These are phyloP conservation scores for Geotrichum macrosporum DNA, from an alignment of 1,139 yeast genomes.

Conservation along the genomic window DNA sequence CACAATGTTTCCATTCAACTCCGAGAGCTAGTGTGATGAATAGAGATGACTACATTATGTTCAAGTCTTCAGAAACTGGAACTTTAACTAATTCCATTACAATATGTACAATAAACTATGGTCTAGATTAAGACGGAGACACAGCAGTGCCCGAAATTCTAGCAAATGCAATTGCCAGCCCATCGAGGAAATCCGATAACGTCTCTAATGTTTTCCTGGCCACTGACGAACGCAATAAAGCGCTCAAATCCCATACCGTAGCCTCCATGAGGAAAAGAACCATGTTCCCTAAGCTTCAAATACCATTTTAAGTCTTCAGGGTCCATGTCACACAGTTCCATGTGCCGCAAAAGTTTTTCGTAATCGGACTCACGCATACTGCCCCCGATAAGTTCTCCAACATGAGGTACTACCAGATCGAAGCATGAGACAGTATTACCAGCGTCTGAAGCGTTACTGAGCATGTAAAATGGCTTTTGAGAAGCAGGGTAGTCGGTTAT, in stretches of 20 bases:
- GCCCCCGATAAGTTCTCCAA: conserved; percentile 97
- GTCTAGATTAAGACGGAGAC: not conserved
- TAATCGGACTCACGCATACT: conserved; percentile 78
- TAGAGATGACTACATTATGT: too few relatives aligned
- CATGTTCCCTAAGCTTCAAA: conserved; percentile 63
- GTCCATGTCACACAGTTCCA: conserved; percentile 43
- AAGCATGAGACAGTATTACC: conserved; percentile 77
- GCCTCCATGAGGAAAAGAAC: conserved; percentile 92
- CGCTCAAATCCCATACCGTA: conserved; percentile 95
- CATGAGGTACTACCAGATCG: conserved; percentile 80
- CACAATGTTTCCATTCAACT: too few relatives aligned
- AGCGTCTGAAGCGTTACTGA: conserved; percentile 39
- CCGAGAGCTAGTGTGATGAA: too few relatives aligned
- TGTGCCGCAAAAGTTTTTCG: conserved; percentile 46
- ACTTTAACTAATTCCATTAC: too few relatives aligned
- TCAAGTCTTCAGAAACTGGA: too few relatives aligned
- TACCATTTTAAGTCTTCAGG: conserved; percentile 72
- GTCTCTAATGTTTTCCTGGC: conserved; percentile 74
- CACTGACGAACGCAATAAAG: conserved; percentile 64
- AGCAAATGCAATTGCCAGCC: conserved; percentile 47
- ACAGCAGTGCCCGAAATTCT: too few relatives aligned
- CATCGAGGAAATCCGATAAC: conserved; percentile 79
- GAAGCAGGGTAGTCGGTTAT: conserved; percentile 79
- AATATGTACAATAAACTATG: not conserved
- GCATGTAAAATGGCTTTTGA: conserved; percentile 92